Percentiles rank a stretch among this genome's conserved stretches.
phyloP scores from a whole-genome alignment of 306 rosid species.

The Inga laurina region DNA sequence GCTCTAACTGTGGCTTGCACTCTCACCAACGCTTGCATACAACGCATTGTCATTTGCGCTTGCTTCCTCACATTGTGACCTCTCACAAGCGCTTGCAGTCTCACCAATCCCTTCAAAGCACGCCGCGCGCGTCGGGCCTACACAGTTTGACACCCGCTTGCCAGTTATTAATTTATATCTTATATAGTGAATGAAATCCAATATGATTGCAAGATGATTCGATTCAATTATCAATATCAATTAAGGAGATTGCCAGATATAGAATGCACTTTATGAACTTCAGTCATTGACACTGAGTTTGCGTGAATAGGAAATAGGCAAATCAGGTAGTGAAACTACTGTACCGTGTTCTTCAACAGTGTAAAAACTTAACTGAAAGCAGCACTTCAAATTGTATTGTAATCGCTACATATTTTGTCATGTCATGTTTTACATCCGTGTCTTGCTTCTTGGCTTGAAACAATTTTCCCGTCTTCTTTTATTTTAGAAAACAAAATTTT shows the following conservation, averaged over 20 bases:
- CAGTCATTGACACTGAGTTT: background rate
- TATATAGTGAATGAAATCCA: background rate
- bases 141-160: conserved; percentile 6
- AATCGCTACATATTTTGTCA: background rate
- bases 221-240: background rate
- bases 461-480: background rate
- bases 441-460: background rate
- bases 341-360: background rate
- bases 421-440: background rate
- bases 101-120: conserved; percentile 88
- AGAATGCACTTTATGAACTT: background rate
- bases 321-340: background rate
- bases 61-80: conserved; percentile 93
- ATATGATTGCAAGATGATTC: background rate
- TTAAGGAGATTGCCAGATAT: background rate
- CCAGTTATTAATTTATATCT: background rate
- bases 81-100: conserved; percentile 90
- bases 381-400: background rate
- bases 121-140: conserved; percentile 91
- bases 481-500: too few relatives aligned
- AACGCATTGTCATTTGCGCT: conserved; percentile 94
- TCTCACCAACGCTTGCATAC: conserved; percentile 94
- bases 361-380: background rate
- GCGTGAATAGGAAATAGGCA: background rate
- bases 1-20: conserved; percentile 86